Conservation (phyloP, 2,329 filamentous ascomycete genomes). For the Fusarium kyushuense region DNA sequence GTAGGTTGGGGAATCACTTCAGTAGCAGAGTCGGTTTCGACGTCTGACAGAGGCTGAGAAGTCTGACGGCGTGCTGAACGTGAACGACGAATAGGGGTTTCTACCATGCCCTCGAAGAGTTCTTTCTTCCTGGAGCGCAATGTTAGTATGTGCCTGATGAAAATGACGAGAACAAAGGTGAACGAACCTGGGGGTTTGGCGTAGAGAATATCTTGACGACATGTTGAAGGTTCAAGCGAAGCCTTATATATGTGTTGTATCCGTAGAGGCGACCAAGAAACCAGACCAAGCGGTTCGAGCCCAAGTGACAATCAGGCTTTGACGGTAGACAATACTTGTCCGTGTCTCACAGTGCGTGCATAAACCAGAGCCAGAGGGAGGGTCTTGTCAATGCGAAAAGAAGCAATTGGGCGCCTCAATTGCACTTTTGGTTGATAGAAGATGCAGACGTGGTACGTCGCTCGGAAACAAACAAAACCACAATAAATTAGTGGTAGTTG, state of each 20-base stretch:
- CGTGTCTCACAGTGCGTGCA: constrained; percentile 24
- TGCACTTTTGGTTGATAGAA: constrained; percentile 22
- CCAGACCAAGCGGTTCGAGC: constrained; percentile 3
- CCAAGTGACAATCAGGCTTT: constrained; percentile 26
- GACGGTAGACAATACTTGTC: constrained; percentile 14
- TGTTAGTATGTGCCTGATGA: constrained; percentile 15
- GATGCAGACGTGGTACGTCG: constrained; percentile 12
- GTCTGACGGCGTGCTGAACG: constrained; percentile 65
- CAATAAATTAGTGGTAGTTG: constrained; percentile 2
- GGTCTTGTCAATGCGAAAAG: constrained; percentile 6
- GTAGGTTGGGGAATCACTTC: constrained; percentile 56
- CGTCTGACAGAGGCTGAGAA: constrained; percentile 60
- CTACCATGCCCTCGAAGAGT: constrained; percentile 71
- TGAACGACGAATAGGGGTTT: constrained; percentile 63
- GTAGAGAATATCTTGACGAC: constrained; percentile 55
- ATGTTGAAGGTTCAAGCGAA: constrained; percentile 45
- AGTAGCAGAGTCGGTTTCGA: constrained; percentile 61
- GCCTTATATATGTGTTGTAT: constrained; percentile 46
- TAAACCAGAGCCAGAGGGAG: constrained; percentile 14
- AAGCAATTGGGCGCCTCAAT: constrained; percentile 26
- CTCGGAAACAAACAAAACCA: constrained; percentile 18
- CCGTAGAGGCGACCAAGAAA: constrained; percentile 1
- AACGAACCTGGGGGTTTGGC: constrained; percentile 55
- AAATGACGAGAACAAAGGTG: background rate
- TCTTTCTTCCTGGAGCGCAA: constrained; percentile 65